These are phyloP conservation scores for Aurifilum marmelostoma DNA, from an alignment of 2,329 filamentous ascomycete species.

Conservation along the genomic window DNA sequence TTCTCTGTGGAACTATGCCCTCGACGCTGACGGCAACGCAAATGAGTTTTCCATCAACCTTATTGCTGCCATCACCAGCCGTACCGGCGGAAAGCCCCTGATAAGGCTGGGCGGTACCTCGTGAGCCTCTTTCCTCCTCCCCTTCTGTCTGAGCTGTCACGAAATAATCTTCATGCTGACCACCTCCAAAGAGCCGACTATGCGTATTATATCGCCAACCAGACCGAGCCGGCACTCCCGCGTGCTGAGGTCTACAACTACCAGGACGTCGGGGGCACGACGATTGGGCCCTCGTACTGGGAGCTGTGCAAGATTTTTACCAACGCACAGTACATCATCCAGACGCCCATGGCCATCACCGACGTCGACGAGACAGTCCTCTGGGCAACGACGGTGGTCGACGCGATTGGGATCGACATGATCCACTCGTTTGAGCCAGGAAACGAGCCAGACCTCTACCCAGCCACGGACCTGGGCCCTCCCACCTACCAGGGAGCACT, in stretches of 20 bases:
- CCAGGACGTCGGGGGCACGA: conserved; percentile 40
- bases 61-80: conserved; percentile 39
- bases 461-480: conserved; percentile 36
- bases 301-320: conserved; percentile 38
- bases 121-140: not conserved
- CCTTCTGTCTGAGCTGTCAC: not conserved
- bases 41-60: conserved; percentile 42
- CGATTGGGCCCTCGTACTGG: conserved; percentile 42
- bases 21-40: conserved; percentile 36
- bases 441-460: conserved; percentile 42
- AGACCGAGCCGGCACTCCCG: conserved; percentile 38
- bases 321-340: conserved; percentile 40
- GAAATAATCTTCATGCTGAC: not conserved
- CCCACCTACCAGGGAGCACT: conserved; percentile 41
- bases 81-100: conserved; percentile 40
- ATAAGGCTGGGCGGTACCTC: conserved; percentile 42
- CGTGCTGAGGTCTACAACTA: conserved; percentile 40
- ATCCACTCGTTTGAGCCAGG: conserved; percentile 44
- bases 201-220: conserved; percentile 39
- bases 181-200: conserved; percentile 39
- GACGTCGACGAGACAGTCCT: conserved; percentile 41
- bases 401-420: conserved; percentile 36
- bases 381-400: conserved; percentile 39
- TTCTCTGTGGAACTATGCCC: conserved; percentile 40
- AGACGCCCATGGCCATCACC: conserved; percentile 41